These are phyloP conservation scores for Ascosphaera apis DNA, from an alignment of 2,329 filamentous ascomycete genomes.

Conservation along the genomic window DNA sequence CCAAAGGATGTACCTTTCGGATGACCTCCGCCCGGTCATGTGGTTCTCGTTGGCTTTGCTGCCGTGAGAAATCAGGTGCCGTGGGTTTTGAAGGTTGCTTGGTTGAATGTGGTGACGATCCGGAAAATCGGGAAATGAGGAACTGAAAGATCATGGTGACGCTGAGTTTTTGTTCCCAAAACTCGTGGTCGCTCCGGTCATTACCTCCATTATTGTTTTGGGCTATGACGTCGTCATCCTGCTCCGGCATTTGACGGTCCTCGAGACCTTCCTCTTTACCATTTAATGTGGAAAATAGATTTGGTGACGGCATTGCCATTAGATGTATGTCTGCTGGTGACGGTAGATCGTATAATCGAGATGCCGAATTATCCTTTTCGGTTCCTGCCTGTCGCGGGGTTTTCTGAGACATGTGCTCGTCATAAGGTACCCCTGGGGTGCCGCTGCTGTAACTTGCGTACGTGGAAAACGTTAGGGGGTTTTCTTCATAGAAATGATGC, in stretches of 20 bases:
- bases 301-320: constrained; percentile 9
- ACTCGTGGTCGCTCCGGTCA: constrained; percentile 33
- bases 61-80: constrained; percentile 24
- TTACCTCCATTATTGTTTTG: constrained; percentile 19
- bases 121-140: constrained; percentile 49
- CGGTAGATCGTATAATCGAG: too few species aligned
- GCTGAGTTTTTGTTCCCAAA: constrained; percentile 87
- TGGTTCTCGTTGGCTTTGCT: constrained; percentile 32
- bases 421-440: too few species aligned
- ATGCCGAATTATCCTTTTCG: too few species aligned
- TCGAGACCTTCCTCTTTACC: constrained; percentile 7
- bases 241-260: constrained; percentile 4
- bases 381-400: too few species aligned
- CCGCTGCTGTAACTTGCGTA: constrained; percentile 29
- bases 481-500: constrained; percentile 50
- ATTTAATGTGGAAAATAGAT: constrained; percentile 26
- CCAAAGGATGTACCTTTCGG: constrained; percentile 68
- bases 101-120: constrained; percentile 16
- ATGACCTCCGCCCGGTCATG: constrained; percentile 64
- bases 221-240: constrained; percentile 13
- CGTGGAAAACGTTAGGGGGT: constrained; percentile 72
- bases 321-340: constrained; percentile 7
- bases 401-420: too few species aligned
- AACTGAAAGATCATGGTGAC: constrained; percentile 82
- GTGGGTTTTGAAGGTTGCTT: constrained; percentile 6